Evolutionary conservation across 2,329 filamentous ascomycete genomes (phyloP), one percentile per base, ranked within the genome.

Genomic region (Scedosporium minutisporum): DNA sequence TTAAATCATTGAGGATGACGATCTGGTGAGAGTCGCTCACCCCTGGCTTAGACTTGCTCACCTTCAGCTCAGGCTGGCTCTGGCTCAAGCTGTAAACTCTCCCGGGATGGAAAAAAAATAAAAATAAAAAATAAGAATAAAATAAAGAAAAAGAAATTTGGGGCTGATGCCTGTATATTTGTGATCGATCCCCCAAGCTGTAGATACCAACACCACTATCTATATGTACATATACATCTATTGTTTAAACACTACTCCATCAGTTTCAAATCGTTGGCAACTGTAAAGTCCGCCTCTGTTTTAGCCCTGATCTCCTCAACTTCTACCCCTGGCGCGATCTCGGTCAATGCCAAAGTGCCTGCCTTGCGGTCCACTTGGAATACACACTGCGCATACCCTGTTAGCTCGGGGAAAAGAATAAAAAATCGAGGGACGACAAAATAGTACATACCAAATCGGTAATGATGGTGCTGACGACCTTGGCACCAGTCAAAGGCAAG

Each of bases 391-490:
- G 21, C 16, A n/a, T 1, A 25, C 3, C 3, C 10, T 4, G 41
- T 41, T 42, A 63, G 2, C 23, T 1, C 9, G 1, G 38, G 65
- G 42, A 65, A 63, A 38, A n/a, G 4, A 0, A 29, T 0, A 6
- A 46, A 6, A 18, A 10, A n/a, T 12, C 18, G n/a, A 21, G 1
- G 6, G 2, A 38, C 21, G 58, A 46, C 59, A n/a, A 59, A 61
- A 12, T 9, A 9, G 48, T 4, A 80, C 84, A 76, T 71, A 87
- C 87, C 70, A 93, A 72, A 67, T 95, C 87, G 0, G 87, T 90
- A 63, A 89, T 88, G 63, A 90, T 88, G 3, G 85, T 88, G 77
- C 85, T 88, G 6, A 89, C 87, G n/a, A 85, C 84, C 42, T 78
- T 77, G 42, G 83, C 84, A 0, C 87, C 87, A 0, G 87, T 90